Evolutionary conservation across 768 basidiomycete species (phyloP).

Genomic region (Ramaria sp.): DNA sequence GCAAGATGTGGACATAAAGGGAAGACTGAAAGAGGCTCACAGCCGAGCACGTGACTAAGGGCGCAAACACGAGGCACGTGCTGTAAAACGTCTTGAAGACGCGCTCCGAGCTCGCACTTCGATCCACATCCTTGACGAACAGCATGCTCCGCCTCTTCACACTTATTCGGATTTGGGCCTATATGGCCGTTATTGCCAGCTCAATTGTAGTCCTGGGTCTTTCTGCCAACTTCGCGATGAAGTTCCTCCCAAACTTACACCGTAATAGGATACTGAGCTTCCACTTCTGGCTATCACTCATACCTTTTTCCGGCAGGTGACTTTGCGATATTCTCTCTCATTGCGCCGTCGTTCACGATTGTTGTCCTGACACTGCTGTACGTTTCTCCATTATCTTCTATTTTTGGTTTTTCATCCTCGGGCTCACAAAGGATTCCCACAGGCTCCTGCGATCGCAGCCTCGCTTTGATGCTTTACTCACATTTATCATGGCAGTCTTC

Average conservation of each 20-base stretch:
- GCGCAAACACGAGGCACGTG: background rate
- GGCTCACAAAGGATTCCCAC: conserved; percentile 9
- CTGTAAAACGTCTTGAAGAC: background rate
- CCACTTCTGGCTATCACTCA: background rate
- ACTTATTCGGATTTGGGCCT: background rate
- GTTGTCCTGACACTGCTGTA: conserved; percentile 51
- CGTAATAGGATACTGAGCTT: conserved; percentile 26
- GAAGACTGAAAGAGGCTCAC: background rate
- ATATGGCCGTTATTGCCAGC: conserved; percentile 23
- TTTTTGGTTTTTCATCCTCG: conserved; percentile 1
- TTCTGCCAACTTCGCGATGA: conserved; percentile 50
- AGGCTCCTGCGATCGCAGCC: conserved; percentile 69
- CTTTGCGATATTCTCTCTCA: conserved; percentile 58
- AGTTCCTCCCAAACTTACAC: conserved; percentile 57
- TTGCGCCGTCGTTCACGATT: conserved; percentile 58
- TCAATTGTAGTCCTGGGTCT: conserved; percentile 52
- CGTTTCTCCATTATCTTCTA: conserved; percentile 14
- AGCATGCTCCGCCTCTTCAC: conserved; percentile 1
- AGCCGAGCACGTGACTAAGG: background rate
- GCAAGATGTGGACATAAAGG: background rate
- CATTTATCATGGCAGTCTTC: conserved; percentile 46
- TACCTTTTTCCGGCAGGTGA: conserved; percentile 33
- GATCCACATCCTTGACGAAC: background rate
- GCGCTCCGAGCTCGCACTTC: background rate
- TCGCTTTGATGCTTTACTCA: conserved; percentile 41